These are phyloP conservation scores for Talaromyces sp. DNA, from an alignment of 2,329 filamentous ascomycete species.

Conservation along the genomic window DNA sequence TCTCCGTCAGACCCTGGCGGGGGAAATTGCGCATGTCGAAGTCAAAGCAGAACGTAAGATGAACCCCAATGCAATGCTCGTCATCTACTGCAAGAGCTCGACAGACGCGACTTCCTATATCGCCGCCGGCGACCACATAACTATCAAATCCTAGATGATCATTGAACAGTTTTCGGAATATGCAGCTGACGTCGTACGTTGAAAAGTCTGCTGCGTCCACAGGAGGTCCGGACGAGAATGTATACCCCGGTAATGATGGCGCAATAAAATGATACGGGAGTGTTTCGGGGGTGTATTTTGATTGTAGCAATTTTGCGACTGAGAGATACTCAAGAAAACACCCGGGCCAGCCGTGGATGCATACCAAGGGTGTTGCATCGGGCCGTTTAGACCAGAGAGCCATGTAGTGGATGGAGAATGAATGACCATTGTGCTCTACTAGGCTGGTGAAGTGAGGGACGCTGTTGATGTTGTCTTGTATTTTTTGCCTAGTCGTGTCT, in stretches of 20 bases:
- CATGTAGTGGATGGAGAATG: conserved; percentile 49
- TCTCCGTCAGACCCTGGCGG: background rate
- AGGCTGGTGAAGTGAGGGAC: conserved; percentile 49
- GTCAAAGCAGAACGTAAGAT: conserved; percentile 14
- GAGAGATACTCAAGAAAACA: conserved; percentile 54
- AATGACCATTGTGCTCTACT: conserved; percentile 21
- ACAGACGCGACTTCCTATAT: conserved; percentile 49
- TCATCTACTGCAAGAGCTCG: conserved; percentile 43
- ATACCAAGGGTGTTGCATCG: conserved; percentile 50
- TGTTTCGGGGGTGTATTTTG: conserved; percentile 48
- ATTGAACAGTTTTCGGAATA: conserved; percentile 51
- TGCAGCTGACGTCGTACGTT: conserved; percentile 37
- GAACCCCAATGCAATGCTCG: conserved; percentile 49
- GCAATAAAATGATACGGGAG: conserved; percentile 58
- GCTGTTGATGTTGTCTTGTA: conserved; percentile 46
- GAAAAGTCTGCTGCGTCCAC: conserved; percentile 41
- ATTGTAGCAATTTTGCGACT: conserved; percentile 45
- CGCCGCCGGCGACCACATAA: conserved; percentile 57
- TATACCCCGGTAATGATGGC: conserved; percentile 55
- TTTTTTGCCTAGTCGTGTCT: conserved; percentile 24
- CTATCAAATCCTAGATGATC: conserved; percentile 50
- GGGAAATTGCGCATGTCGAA: conserved; percentile 1
- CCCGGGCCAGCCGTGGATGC: conserved; percentile 56
- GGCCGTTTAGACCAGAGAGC: conserved; percentile 52
- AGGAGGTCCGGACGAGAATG: conserved; percentile 45